Conservation (phyloP, 2,329 filamentous ascomycete species). For the Fusarium annulatum region DNA sequence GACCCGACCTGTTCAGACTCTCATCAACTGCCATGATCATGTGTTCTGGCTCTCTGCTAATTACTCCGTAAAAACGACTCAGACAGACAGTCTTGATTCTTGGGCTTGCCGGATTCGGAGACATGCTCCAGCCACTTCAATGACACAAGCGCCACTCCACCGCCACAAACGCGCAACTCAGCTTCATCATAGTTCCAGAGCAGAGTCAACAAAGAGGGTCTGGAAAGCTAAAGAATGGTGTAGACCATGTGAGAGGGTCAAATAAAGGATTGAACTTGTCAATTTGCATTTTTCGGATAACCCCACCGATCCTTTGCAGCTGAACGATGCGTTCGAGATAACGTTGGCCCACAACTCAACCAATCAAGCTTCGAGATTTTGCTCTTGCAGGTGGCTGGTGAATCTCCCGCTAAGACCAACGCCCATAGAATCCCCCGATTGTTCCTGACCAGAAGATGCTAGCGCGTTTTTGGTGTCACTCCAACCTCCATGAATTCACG, state of each 20-base stretch:
- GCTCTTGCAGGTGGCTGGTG: slow-evolving; percentile 28
- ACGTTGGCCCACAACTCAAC: background rate
- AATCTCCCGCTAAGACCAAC: slow-evolving; percentile 12
- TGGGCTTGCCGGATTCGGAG: slow-evolving; percentile 24
- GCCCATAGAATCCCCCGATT: slow-evolving; percentile 25
- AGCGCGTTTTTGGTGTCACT: slow-evolving; percentile 29
- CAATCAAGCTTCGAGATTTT: slow-evolving; percentile 11
- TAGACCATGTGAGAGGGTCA: background rate
- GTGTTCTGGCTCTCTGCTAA: slow-evolving; percentile 5
- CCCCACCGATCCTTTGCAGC: background rate
- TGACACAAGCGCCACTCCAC: slow-evolving; percentile 25
- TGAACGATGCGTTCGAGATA: slow-evolving; percentile 4
- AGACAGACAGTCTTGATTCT: background rate
- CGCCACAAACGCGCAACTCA: slow-evolving; percentile 35
- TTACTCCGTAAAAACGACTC: background rate
- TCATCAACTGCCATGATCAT: slow-evolving; percentile 13
- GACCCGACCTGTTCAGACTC: slow-evolving; percentile 4
- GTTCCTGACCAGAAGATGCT: slow-evolving; percentile 28
- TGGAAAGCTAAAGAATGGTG: background rate
- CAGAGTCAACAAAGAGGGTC: background rate
- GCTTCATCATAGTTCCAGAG: slow-evolving; percentile 1
- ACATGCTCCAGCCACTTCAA: slow-evolving; percentile 28
- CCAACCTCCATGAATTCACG: slow-evolving; percentile 44
- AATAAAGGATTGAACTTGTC: background rate
- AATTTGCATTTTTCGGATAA: background rate